Percentiles rank a stretch among this genome's conserved stretches.
phyloP scores from a whole-genome alignment of 352 stramenopile genomes.

The Pythium phragmiticola region DNA sequence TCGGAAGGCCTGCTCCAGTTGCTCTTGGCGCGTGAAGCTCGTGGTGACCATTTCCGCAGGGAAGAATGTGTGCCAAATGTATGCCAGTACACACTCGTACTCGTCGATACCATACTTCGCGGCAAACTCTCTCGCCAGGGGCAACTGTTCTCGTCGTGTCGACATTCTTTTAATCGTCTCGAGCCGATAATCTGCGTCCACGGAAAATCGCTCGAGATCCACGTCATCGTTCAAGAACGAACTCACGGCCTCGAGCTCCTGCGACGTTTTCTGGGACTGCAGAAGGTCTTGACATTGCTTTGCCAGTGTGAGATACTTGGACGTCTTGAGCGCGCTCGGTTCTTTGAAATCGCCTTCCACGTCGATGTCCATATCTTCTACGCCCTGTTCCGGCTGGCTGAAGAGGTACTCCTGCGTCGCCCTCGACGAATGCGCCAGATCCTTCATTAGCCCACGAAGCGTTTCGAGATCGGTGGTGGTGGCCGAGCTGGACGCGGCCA shows the following conservation, averaged over 20 bases:
- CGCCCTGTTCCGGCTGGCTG: background rate
- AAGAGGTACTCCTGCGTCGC: constrained; percentile 4
- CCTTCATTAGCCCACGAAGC: background rate
- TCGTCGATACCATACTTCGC: constrained; percentile 67
- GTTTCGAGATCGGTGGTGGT: background rate
- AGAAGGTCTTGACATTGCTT: constrained; percentile 46
- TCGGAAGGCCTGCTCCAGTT: constrained; percentile 65
- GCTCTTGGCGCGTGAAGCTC: constrained; percentile 40
- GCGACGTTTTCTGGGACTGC: constrained; percentile 47
- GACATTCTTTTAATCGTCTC: constrained; percentile 50
- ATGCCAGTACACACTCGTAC: constrained; percentile 59
- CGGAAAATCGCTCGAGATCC: constrained; percentile 53
- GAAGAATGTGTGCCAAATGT: constrained; percentile 53
- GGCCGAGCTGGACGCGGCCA: constrained; percentile 2
- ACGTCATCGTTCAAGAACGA: constrained; percentile 60
- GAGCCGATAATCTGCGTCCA: constrained; percentile 48
- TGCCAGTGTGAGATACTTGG: constrained; percentile 28
- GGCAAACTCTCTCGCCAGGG: constrained; percentile 52
- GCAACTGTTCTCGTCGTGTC: constrained; percentile 48
- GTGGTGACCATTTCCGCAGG: background rate
- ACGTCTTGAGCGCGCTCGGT: background rate
- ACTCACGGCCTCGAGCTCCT: constrained; percentile 66
- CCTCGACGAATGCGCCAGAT: constrained; percentile 7
- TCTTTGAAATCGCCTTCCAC: background rate
- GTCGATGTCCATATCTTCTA: background rate